phyloP scores from a whole-genome alignment of 495 filamentous ascomycete genomes.

The Physcia stellaris region DNA sequence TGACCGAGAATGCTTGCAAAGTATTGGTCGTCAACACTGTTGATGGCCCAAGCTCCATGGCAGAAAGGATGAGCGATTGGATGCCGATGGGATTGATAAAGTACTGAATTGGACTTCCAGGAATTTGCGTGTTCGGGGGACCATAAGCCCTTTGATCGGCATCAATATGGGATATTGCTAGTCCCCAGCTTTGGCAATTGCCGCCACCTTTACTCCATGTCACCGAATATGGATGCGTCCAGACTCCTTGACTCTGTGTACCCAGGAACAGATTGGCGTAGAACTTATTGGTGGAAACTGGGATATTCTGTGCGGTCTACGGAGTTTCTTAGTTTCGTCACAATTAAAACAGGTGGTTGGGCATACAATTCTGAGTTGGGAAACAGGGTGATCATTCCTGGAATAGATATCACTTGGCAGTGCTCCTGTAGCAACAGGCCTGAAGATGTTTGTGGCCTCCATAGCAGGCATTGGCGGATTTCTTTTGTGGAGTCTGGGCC shows the following conservation, averaged over 20 bases:
- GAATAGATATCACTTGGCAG: conserved; percentile 39
- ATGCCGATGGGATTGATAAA: conserved; percentile 76
- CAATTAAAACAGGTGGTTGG: conserved; percentile 29
- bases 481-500: too few species aligned
- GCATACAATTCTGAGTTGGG: conserved; percentile 34
- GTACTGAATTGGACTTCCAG: conserved; percentile 48
- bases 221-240: conserved; percentile 77
- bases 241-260: conserved; percentile 52
- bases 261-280: conserved; percentile 82
- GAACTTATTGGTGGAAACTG: conserved; percentile 80
- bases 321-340: conserved; percentile 18
- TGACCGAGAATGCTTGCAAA: conserved; percentile 55
- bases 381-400: conserved; percentile 38
- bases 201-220: conserved; percentile 62
- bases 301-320: conserved; percentile 29
- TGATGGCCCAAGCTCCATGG: conserved; percentile 47
- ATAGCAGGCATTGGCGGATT: too few species aligned
- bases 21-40: conserved; percentile 50
- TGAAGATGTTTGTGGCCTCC: conserved; percentile 32
- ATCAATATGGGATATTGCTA: conserved; percentile 63
- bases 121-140: conserved; percentile 25
- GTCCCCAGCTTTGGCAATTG: conserved; percentile 54
- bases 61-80: conserved; percentile 67
- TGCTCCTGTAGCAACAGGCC: conserved; percentile 46
- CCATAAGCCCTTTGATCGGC: conserved; percentile 50